phyloP scores from a whole-genome alignment of 1,284 basidiomycete genomes.

The Pascua sp. region DNA sequence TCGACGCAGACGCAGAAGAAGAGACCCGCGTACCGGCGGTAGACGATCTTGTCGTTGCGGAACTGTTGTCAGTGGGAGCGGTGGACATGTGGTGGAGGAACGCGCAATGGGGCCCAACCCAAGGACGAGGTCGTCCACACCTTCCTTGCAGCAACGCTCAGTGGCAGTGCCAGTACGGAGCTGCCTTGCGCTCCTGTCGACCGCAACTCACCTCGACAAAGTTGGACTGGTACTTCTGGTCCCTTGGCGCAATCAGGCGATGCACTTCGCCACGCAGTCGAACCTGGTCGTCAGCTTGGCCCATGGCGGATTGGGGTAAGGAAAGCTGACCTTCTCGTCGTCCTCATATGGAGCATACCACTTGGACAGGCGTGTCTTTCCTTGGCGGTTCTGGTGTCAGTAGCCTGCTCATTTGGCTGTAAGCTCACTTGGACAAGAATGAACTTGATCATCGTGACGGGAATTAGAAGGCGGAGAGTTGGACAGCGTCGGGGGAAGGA shows the following conservation, averaged over 20 bases:
- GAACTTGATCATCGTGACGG: constrained; percentile 75
- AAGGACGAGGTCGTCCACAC: no score
- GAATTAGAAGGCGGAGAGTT: not conserved
- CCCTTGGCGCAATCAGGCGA: constrained; percentile 88
- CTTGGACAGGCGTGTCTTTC: constrained; percentile 93
- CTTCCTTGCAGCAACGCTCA: not conserved
- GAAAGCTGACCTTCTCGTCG: constrained; percentile 85
- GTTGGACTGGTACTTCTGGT: constrained; percentile 98
- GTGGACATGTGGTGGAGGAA: not conserved
- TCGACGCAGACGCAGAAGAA: constrained; percentile 99
- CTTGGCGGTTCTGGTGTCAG: constrained; percentile 78
- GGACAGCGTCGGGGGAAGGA: not conserved
- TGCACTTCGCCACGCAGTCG: constrained; percentile 92
- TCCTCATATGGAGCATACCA: constrained; percentile 97
- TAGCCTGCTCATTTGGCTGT: not conserved
- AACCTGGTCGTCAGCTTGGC: constrained; percentile 57
- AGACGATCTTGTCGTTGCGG: constrained; percentile 91
- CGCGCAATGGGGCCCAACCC: no score
- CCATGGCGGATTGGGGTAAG: no score
- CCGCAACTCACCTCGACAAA: constrained; percentile 80
- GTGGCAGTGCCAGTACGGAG: no score
- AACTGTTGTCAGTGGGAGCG: constrained; percentile 58
- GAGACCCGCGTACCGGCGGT: constrained; percentile 90
- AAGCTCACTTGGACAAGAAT: constrained; percentile 78
- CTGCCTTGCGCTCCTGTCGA: not conserved